Conservation (phyloP, 768 basidiomycete species). For the Kockovaella imperatae region DNA sequence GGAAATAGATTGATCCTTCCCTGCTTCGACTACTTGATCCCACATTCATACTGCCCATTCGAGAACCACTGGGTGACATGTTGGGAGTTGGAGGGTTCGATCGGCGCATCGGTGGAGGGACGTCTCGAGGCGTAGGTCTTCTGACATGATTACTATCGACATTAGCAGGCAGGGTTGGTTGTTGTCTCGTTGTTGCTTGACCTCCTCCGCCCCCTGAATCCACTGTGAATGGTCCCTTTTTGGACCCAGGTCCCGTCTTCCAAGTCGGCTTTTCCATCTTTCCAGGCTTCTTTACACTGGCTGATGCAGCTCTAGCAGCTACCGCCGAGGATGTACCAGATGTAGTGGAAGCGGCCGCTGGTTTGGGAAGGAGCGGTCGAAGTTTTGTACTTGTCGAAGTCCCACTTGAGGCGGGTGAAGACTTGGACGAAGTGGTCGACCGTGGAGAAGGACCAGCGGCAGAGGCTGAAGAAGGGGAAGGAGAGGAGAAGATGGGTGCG, state of each 20-base stretch:
- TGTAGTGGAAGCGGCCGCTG: slow-evolving; percentile 16
- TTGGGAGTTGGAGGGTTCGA: slow-evolving; percentile 27
- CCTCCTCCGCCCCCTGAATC: slow-evolving; percentile 41
- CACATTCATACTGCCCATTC: not conserved
- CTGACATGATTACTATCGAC: not conserved
- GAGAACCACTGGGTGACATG: slow-evolving; percentile 15
- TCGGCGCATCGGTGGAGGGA: slow-evolving; percentile 11
- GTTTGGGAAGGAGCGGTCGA: slow-evolving; percentile 33
- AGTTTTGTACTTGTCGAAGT: slow-evolving; percentile 17
- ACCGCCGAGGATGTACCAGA: slow-evolving; percentile 2
- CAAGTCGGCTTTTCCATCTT: slow-evolving; percentile 38
- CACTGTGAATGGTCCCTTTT: slow-evolving; percentile 43
- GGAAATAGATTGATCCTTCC: slow-evolving; percentile 6
- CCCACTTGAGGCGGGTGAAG: slow-evolving; percentile 32
- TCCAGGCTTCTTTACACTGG: not conserved
- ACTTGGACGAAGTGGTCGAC: slow-evolving; percentile 36
- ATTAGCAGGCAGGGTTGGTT: not conserved
- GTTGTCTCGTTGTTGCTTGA: not conserved
- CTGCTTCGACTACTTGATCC: no score
- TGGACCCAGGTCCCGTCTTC: slow-evolving; percentile 25
- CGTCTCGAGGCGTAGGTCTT: not conserved
- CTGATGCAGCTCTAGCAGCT: slow-evolving; percentile 4
- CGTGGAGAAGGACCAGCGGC: slow-evolving; percentile 32
- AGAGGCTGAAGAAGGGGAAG: slow-evolving; percentile 25
- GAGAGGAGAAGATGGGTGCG: slow-evolving; percentile 13